These are phyloP conservation scores for Kazachstania kunashirensis DNA, from an alignment of 805 yeast genomes.

Conservation along the genomic window DNA sequence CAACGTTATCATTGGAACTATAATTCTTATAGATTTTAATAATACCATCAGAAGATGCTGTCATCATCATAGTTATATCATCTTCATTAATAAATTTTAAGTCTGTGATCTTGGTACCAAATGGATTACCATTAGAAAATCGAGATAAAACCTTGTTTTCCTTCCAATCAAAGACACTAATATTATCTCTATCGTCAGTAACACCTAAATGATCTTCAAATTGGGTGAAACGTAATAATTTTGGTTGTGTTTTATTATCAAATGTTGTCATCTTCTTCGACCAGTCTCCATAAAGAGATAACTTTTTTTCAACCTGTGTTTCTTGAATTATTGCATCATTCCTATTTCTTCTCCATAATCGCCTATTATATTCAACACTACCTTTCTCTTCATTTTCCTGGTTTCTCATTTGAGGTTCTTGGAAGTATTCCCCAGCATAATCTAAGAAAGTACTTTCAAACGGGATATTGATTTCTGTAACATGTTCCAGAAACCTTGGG, in stretches of 20 bases:
- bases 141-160: conserved; percentile 45
- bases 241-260: conserved; percentile 73
- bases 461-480: conserved; percentile 35
- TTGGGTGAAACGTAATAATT: conserved; percentile 70
- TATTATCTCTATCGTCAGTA: conserved; percentile 73
- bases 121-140: conserved; percentile 77
- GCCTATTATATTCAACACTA: conserved; percentile 67
- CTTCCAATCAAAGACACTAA: conserved; percentile 86
- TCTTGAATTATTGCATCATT: conserved; percentile 79
- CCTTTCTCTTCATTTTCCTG: conserved; percentile 88
- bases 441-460: conserved; percentile 56
- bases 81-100: conserved; percentile 83
- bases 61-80: conserved; percentile 71
- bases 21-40: conserved; percentile 76
- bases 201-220: conserved; percentile 77
- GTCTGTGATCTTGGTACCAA: conserved; percentile 83
- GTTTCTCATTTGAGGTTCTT: conserved; percentile 88
- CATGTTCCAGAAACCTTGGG: conserved; percentile 38
- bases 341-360: conserved; percentile 83
- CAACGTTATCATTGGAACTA: conserved; percentile 44
- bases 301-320: conserved; percentile 81
- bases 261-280: conserved; percentile 46
- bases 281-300: conserved; percentile 85
- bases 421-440: conserved; percentile 80
- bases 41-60: conserved; percentile 94